A percentile compares a stretch with the other conserved stretches of the same genome.
These are phyloP conservation scores for Bretschneidera sinensis DNA, from an alignment of 345 rosid genomes.

Conservation along the genomic window DNA sequence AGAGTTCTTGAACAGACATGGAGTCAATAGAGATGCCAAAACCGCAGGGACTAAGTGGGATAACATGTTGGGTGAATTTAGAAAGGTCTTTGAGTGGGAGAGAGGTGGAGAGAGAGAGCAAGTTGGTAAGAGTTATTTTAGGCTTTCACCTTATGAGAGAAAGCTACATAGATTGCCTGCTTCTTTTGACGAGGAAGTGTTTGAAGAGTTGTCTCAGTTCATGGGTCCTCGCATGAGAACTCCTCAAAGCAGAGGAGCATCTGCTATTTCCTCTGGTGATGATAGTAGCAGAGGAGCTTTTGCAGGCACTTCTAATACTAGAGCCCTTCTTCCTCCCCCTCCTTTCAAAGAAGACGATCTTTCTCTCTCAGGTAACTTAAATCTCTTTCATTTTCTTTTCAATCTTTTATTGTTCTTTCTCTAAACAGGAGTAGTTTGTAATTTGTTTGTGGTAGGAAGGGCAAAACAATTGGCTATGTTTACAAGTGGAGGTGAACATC, in stretches of 20 bases:
- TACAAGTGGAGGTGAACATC: slow-evolving; percentile 40
- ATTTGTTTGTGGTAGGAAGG: slow-evolving; percentile 40
- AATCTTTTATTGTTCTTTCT: not conserved
- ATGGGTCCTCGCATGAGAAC: slow-evolving; percentile 82
- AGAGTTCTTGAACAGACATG: slow-evolving; percentile 71
- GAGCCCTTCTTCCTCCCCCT: slow-evolving; percentile 57
- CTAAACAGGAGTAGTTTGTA: no score
- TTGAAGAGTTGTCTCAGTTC: slow-evolving; percentile 84
- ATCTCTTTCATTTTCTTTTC: not conserved
- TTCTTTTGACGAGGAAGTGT: slow-evolving; percentile 95
- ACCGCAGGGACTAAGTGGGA: slow-evolving; percentile 99
- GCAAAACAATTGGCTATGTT: slow-evolving; percentile 48
- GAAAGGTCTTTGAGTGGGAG: slow-evolving; percentile 96
- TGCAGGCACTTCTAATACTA: slow-evolving; percentile 12
- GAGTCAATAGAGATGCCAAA: slow-evolving; percentile 80
- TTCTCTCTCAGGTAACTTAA: slow-evolving; percentile 32
- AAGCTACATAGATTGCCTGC: slow-evolving; percentile 84
- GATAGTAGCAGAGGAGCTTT: slow-evolving; percentile 17
- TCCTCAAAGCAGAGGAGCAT: slow-evolving; percentile 37
- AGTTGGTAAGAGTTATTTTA: slow-evolving; percentile 85
- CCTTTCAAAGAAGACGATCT: slow-evolving; percentile 55
- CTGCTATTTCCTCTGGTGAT: slow-evolving; percentile 23
- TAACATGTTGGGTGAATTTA: slow-evolving; percentile 95
- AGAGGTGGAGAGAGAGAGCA: slow-evolving; percentile 68
- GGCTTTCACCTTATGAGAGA: slow-evolving; percentile 92